A percentile compares a stretch with the other conserved stretches of the same genome.
Evolutionary conservation across 1,139 yeast genomes (phyloP).

Genomic region (Debaryomyces psychrophilus): DNA sequence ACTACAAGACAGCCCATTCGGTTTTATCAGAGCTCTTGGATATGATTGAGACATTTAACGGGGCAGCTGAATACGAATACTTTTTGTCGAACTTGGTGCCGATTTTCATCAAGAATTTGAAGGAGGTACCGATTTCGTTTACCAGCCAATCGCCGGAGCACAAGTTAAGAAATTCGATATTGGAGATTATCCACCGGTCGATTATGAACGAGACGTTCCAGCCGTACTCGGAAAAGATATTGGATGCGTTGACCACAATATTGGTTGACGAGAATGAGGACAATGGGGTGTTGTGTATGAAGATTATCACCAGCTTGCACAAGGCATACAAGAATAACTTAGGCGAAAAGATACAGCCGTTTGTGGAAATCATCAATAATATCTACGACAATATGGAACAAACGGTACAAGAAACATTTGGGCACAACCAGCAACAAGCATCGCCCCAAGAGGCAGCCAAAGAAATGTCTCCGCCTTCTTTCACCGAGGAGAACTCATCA

Average conservation of each 20-base stretch:
- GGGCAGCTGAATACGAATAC: conserved; percentile 75
- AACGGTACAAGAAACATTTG: conserved; percentile 69
- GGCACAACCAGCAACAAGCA: conserved; percentile 24
- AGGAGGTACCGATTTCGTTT: conserved; percentile 74
- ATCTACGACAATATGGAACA: conserved; percentile 81
- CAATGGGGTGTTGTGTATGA: conserved; percentile 90
- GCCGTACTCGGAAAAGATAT: conserved; percentile 64
- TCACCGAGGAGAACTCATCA: conserved; percentile 40
- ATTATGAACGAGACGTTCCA: conserved; percentile 83
- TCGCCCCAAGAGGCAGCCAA: conserved; percentile 43
- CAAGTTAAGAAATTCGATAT: conserved; percentile 70
- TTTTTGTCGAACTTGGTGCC: conserved; percentile 67
- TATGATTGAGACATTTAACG: conserved; percentile 79
- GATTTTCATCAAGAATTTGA: conserved; percentile 59
- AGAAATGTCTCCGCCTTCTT: conserved; percentile 40
- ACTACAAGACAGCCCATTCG: conserved; percentile 62
- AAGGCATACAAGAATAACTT: conserved; percentile 76
- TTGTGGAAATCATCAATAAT: conserved; percentile 73
- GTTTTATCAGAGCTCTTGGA: conserved; percentile 82
- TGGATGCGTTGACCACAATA: conserved; percentile 62
- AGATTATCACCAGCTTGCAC: conserved; percentile 84
- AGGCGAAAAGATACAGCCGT: conserved; percentile 74
- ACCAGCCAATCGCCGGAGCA: conserved; percentile 65
- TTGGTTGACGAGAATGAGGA: conserved; percentile 87
- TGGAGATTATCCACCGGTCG: conserved; percentile 81